Evolutionary conservation across 768 basidiomycete species (phyloP).

Genomic region (Strobilomyces confusus): DNA sequence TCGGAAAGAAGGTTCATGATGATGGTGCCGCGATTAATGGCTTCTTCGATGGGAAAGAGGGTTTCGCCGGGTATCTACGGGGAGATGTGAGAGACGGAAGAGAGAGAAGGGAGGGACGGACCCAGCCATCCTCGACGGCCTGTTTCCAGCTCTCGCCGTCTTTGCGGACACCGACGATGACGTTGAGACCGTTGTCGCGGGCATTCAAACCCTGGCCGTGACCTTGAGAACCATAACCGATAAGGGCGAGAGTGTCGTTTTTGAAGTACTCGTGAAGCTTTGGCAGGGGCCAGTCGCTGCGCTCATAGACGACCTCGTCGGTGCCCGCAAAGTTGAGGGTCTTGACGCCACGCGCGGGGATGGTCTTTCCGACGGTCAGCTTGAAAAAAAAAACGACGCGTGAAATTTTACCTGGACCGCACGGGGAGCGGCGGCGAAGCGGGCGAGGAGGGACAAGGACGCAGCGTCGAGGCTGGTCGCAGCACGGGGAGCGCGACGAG

Average conservation of each 20-base stretch:
- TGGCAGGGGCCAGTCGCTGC: conserved; percentile 94
- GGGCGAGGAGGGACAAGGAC: conserved; percentile 66
- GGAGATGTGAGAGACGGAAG: neutral
- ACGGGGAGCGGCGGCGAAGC: conserved; percentile 33
- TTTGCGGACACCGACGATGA: conserved; percentile 97
- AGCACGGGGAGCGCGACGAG: conserved; percentile 60
- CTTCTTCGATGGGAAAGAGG: conserved; percentile 97
- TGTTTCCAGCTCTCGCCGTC: conserved; percentile 96
- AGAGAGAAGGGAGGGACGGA: conserved; percentile 30
- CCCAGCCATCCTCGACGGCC: conserved; percentile 95
- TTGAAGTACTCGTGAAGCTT: conserved; percentile 99
- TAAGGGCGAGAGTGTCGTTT: conserved; percentile 97
- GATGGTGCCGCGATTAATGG: conserved; percentile 92
- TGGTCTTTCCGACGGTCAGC: conserved; percentile 30
- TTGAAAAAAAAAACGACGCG: neutral
- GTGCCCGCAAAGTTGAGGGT: conserved; percentile 96
- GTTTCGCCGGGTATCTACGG: conserved; percentile 89
- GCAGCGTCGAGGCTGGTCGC: conserved; percentile 38
- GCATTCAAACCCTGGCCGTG: conserved; percentile 99
- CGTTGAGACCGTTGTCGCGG: conserved; percentile 97
- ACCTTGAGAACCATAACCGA: conserved; percentile 98
- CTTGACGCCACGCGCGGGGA: conserved; percentile 75
- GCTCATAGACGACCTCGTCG: conserved; percentile 92
- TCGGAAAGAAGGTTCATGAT: conserved; percentile 99
- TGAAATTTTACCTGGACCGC: conserved; percentile 29